Base-by-base conservation (phyloP, 495 filamentous ascomycete species). In the Penicillium simplicissimum region DNA sequence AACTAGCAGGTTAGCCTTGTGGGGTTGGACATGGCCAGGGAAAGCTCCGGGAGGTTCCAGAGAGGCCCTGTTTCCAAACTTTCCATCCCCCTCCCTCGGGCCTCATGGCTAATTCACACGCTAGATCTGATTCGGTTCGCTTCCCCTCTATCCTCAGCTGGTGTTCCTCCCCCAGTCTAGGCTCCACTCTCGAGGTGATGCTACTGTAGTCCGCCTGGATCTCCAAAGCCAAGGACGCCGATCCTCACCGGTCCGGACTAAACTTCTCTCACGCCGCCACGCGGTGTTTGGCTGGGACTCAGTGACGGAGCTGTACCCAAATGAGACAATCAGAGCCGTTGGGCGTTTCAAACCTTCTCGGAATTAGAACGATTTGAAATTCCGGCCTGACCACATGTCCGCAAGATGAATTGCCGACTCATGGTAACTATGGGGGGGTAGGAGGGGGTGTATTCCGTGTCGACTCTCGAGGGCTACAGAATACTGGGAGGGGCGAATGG, bases 331-430 rank as follows among this genome's bases (percentile, higher is more conserved):
- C 33, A 52, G 53, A 62, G 38, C 62, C 62, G 63, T 69, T 69
- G 63, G 49, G 37, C 57, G 57, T 63, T 63, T 63, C 58, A 64
- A 69, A 64, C 61, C 61, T 67, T 67, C 57, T 17, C 36, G 23
- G 14, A 48, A 49, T 49, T 21, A 19, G 14, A 58, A 35, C 47
- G 15, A 19, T 17, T 21, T 34, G 15, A 19, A 13, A 52, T 40
- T 25, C 35, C 36, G 35, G n/a, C n/a, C n/a, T n/a, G n/a, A n/a
- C 51, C 33, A 35, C 58, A 47, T 45, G 51, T 48, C 31, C 23
- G 4, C 45, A 23, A 23, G 23, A 31, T 31, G 4, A 31, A 28
- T 31, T 49, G 45, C 45, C 23, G 23, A 49, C 13, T 31, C 14
- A 4, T 31, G 45, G 45, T 49, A 25, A 14, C 23, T 31, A 11